Conservation (phyloP, 1,284 basidiomycete species). For the Pascua guehoae region DNA sequence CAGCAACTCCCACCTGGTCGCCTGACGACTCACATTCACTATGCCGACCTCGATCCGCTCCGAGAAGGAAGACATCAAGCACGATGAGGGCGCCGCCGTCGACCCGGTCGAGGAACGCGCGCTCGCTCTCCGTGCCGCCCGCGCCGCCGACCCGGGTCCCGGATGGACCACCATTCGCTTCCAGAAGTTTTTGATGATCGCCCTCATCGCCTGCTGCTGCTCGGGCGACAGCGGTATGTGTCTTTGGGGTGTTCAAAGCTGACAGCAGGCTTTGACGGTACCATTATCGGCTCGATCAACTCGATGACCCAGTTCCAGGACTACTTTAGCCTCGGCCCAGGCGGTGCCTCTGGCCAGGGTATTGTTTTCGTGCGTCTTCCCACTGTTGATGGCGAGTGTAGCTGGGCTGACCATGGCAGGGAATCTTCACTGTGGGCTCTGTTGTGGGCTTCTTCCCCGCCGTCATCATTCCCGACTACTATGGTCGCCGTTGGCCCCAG, state of each 20-base stretch:
- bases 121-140: slow-evolving; percentile 51
- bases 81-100: not conserved
- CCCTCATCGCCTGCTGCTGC: not conserved
- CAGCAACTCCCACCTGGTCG: too few relatives aligned
- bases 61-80: not conserved
- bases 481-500: slow-evolving; percentile 58
- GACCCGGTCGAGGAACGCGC: slow-evolving; percentile 22
- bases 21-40: too few relatives aligned
- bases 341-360: not conserved
- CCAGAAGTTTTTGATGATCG: not conserved
- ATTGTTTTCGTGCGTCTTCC: slow-evolving; percentile 4
- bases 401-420: slow-evolving; percentile 8
- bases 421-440: slow-evolving; percentile 52
- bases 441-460: slow-evolving; percentile 43
- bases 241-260: not conserved
- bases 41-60: too few relatives aligned
- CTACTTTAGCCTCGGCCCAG: slow-evolving; percentile 9
- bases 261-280: slow-evolving; percentile 50
- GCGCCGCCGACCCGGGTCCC: slow-evolving; percentile 54
- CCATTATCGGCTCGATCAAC: slow-evolving; percentile 59
- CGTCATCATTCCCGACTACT: slow-evolving; percentile 54
- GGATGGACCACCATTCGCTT: not conserved
- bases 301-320: slow-evolving; percentile 51
- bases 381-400: not conserved
- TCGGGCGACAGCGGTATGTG: slow-evolving; percentile 47